These are phyloP conservation scores for Fibroporia radiculosa DNA, from an alignment of 768 basidiomycete genomes.

Conservation along the genomic window DNA sequence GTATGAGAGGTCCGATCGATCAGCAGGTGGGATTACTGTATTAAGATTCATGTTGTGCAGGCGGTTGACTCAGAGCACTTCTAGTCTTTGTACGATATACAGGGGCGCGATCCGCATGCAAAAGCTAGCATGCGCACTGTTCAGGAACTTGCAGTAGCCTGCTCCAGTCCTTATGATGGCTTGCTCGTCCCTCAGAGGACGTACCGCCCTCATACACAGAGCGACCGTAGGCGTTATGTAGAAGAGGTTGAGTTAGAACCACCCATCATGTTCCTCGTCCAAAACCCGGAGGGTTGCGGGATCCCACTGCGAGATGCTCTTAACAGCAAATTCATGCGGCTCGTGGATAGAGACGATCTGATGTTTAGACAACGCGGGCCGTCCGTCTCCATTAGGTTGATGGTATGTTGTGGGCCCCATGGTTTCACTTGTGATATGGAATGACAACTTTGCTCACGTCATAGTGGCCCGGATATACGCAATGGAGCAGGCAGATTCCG, in stretches of 20 bases:
- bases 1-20: not conserved
- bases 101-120: not conserved
- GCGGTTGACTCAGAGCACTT: not conserved
- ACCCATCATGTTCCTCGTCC: conserved; percentile 57
- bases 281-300: conserved; percentile 48
- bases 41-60: not conserved
- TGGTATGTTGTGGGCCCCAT: conserved; percentile 35
- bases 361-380: conserved; percentile 72
- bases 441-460: conserved; percentile 4
- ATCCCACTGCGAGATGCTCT: conserved; percentile 59
- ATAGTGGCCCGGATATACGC: conserved; percentile 75
- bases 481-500: conserved; percentile 77
- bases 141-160: conserved; percentile 7
- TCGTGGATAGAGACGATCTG: conserved; percentile 50
- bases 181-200: conserved; percentile 55
- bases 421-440: not conserved
- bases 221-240: conserved; percentile 70
- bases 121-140: conserved; percentile 6
- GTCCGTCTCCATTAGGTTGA: conserved; percentile 71
- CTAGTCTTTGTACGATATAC: not conserved
- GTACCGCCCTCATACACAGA: conserved; percentile 72
- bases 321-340: conserved; percentile 46
- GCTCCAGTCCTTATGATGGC: conserved; percentile 9
- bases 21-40: not conserved
- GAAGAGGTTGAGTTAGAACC: conserved; percentile 56